Evolutionary conservation across 164 flowering plant genomes (phyloP), one percentile per base, ranked within the genome.

Genomic region (Santalum album): DNA sequence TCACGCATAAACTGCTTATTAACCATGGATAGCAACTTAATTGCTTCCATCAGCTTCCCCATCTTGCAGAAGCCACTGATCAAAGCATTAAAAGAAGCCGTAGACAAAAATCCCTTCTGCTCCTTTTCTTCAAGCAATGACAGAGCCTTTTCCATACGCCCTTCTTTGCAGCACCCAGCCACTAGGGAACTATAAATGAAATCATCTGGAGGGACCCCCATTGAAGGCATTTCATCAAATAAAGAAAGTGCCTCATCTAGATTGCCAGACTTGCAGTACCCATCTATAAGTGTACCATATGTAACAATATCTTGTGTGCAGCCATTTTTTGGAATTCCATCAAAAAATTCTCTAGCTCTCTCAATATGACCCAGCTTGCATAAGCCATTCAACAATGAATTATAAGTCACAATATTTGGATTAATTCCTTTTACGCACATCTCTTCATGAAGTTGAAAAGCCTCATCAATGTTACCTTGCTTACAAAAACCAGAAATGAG

Each of bases 401-500:
- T 85, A 58, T 79, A 87, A 26, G 78, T 83, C 54, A 79, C 69
- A 12, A 80, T 78, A 57, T 67, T 81, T 25, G 96, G 85, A 43
- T 63, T 54, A 54, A 80, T 56, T 26, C 84, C 80, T 57, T 71
- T 80, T 45, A 36, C 58, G n/a, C 59, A 57, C 92, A 87, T 87
- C 57, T 81, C 81, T 25, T 69, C 71, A 51, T 20, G 61, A 59
- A 83, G 75, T 50, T 65, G 61, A 17, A 71, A 69, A 53, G 92
- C 97, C 66, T 67, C 62, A 15, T 45, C 60, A 23, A 77, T 43
- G 57, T 78, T 65, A 54, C 80, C 82, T 58, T 68, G 73, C 66
- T 76, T 82, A 59, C 73, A 81, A 22, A 75, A 79, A 49, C 90
- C 83, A 47, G 73, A 77, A 7, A 90, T 78, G 39, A 86, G 75